Conservation (phyloP, 208 protist species). For the Acanthamoeba royreba region DNA sequence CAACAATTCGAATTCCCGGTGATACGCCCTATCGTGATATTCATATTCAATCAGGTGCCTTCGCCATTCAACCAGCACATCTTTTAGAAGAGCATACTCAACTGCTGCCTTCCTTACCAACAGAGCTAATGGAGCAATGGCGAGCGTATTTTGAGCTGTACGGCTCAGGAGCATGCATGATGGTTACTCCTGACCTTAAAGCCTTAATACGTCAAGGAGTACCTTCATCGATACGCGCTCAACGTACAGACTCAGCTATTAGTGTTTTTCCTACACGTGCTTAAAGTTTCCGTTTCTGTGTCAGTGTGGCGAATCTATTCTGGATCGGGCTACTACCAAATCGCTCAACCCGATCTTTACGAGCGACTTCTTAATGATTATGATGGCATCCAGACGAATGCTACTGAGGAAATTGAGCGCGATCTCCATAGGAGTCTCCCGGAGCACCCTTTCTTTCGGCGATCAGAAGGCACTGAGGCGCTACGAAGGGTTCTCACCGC, state of each 20-base stretch:
- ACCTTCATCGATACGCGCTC: neutral
- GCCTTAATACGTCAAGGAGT: neutral
- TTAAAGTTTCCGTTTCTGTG: neutral
- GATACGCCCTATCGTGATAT: too few relatives aligned
- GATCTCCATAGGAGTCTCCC: neutral
- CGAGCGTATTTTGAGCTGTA: neutral
- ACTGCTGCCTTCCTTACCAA: neutral
- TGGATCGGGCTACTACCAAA: neutral
- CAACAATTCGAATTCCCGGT: too few relatives aligned
- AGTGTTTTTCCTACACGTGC: neutral
- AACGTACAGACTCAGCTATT: neutral
- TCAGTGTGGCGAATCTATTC: neutral
- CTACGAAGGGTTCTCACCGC: neutral
- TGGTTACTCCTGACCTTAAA: neutral
- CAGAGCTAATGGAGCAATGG: neutral
- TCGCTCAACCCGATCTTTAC: neutral
- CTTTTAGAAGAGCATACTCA: too few relatives aligned
- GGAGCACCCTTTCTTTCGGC: neutral
- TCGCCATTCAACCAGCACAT: too few relatives aligned
- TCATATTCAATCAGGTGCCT: too few relatives aligned
- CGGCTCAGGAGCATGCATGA: neutral
- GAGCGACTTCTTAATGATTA: neutral
- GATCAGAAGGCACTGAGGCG: neutral
- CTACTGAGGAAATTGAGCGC: neutral
- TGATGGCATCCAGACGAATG: neutral